A percentile compares a stretch with the other conserved stretches of the same genome.
These are phyloP conservation scores for Podila verticillata DNA, from an alignment of 192 early-diverging fungal species.

Conservation along the genomic window DNA sequence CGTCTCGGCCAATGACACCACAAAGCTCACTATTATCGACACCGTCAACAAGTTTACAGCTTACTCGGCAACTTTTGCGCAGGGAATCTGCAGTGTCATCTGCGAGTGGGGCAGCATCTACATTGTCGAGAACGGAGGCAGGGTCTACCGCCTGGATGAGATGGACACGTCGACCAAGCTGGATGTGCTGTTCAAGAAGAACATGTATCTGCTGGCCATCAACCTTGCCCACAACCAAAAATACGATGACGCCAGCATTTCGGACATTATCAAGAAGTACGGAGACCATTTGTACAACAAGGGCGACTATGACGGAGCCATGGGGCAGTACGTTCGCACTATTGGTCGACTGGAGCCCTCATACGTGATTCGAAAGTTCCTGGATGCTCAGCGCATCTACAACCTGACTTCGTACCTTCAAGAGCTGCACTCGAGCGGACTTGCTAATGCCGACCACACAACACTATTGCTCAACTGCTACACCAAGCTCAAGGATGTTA, in stretches of 20 bases:
- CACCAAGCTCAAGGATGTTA: conserved; percentile 91
- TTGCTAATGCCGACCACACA: conserved; percentile 95
- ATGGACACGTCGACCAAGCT: conserved; percentile 88
- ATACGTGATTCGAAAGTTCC: conserved; percentile 96
- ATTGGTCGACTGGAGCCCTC: conserved; percentile 94
- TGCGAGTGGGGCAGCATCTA: conserved; percentile 93
- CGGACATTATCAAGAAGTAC: conserved; percentile 94
- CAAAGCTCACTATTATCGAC: conserved; percentile 85
- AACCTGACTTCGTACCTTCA: conserved; percentile 92
- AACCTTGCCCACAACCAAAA: conserved; percentile 84
- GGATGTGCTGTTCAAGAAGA: conserved; percentile 89
- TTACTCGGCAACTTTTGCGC: conserved; percentile 80
- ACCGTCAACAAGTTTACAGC: conserved; percentile 93
- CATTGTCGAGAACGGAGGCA: conserved; percentile 80
- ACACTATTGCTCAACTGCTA: conserved; percentile 98
- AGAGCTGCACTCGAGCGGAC: conserved; percentile 83
- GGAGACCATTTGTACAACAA: conserved; percentile 95
- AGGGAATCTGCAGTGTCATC: conserved; percentile 75
- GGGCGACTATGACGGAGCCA: conserved; percentile 89
- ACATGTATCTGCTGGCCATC: conserved; percentile 90
- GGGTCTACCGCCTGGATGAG: conserved; percentile 85
- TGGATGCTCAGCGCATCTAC: conserved; percentile 93
- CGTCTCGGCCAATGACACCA: conserved; percentile 56
- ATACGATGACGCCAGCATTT: conserved; percentile 83
- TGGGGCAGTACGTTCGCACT: conserved; percentile 91